Percentiles rank a stretch among this genome's conserved stretches.
Evolutionary conservation across 129 eudicot species (phyloP).

Genomic region (Calendula officinalis): DNA sequence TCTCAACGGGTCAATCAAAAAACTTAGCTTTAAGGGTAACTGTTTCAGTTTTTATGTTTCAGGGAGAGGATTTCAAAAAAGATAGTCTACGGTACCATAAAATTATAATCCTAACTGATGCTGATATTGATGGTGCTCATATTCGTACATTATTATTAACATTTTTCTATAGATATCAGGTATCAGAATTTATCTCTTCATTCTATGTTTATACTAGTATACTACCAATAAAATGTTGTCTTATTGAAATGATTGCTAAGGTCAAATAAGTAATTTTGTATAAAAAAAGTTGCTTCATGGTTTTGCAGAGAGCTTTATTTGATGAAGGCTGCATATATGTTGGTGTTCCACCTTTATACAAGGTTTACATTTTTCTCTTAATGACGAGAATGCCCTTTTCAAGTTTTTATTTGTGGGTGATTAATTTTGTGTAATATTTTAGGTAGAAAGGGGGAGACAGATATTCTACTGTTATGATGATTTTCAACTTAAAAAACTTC

Average conservation of each 20-base stretch:
- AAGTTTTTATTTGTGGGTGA: conserved; percentile 1
- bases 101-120: conserved; percentile 92
- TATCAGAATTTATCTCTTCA: conserved; percentile 20
- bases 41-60: conserved; percentile 30
- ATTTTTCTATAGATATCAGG: conserved; percentile 98
- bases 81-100: conserved; percentile 92
- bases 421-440: conserved; percentile 26
- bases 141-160: conserved; percentile 88
- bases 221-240: neutral
- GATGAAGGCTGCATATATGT: conserved; percentile 94
- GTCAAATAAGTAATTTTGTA: neutral
- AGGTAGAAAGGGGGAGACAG: conserved; percentile 97
- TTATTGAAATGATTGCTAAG: conserved; percentile 2
- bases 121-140: conserved; percentile 99
- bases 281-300: neutral
- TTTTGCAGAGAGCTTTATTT: conserved; percentile 84
- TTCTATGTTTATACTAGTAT: neutral
- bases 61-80: conserved; percentile 96
- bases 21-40: neutral
- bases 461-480: conserved; percentile 82
- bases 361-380: conserved; percentile 44
- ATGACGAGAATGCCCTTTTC: neutral
- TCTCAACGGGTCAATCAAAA: neutral
- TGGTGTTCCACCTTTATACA: conserved; percentile 96
- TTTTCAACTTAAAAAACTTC: conserved; percentile 58